phyloP scores from a whole-genome alignment of 208 protist genomes.

The Leishmania mexicana region DNA sequence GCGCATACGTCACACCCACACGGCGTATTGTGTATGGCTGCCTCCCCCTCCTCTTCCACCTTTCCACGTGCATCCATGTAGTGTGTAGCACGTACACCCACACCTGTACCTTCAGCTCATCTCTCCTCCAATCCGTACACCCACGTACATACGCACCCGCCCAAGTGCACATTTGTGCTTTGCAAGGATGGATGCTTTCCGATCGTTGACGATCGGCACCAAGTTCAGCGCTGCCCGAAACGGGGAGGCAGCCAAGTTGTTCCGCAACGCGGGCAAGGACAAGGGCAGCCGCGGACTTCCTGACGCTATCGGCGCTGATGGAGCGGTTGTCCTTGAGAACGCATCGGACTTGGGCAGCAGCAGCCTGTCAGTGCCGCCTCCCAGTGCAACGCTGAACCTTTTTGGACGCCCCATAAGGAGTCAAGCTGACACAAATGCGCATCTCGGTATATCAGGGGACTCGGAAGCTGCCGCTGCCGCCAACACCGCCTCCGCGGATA shows the following conservation, averaged over 20 bases:
- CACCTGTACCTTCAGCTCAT: neutral
- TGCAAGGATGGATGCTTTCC: slow-evolving; percentile 63
- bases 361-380: slow-evolving; percentile 45
- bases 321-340: slow-evolving; percentile 11
- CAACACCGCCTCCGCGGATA: slow-evolving; percentile 12
- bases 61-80: neutral
- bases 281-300: slow-evolving; percentile 17
- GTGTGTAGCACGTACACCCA: neutral
- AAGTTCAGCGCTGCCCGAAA: slow-evolving; percentile 62
- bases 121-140: neutral
- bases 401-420: slow-evolving; percentile 32
- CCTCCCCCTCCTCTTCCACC: neutral
- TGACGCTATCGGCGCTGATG: slow-evolving; percentile 17
- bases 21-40: neutral
- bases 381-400: slow-evolving; percentile 56
- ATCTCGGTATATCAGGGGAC: neutral
- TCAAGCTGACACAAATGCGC: neutral
- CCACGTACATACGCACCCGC: neutral
- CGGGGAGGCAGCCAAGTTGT: slow-evolving; percentile 62
- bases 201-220: slow-evolving; percentile 57
- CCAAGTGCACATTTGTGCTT: neutral
- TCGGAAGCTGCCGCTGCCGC: slow-evolving; percentile 5
- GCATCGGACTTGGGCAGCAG: slow-evolving; percentile 21
- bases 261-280: slow-evolving; percentile 29
- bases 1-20: neutral